phyloP scores from a whole-genome alignment of 2,329 filamentous ascomycete species.

The Iodosphaeria phyllophila region DNA sequence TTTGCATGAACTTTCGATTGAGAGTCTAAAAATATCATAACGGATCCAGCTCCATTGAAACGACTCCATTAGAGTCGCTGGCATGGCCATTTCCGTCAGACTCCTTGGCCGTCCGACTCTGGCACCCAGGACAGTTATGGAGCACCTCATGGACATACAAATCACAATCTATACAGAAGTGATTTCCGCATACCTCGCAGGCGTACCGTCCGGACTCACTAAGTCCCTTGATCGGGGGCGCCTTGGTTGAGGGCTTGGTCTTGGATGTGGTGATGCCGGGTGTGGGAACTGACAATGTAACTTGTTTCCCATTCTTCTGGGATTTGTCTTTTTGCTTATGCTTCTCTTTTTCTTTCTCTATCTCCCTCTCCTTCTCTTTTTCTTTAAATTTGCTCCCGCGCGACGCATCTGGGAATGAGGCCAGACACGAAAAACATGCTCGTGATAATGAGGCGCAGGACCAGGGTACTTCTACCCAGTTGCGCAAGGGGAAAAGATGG shows the following conservation, averaged over 20 bases:
- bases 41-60: too few relatives aligned
- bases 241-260: too few relatives aligned
- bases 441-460: conserved; percentile 38
- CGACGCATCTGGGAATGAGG: conserved; percentile 59
- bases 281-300: too few relatives aligned
- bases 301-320: too few relatives aligned
- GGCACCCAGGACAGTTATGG: conserved; percentile 91
- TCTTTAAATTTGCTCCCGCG: too few relatives aligned
- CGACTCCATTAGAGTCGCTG: too few relatives aligned
- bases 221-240: conserved; percentile 35
- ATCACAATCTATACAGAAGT: conserved; percentile 98
- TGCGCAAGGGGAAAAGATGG: conserved; percentile 74
- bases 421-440: conserved; percentile 64
- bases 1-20: too few relatives aligned
- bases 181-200: conserved; percentile 68
- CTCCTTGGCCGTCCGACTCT: too few relatives aligned
- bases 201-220: conserved; percentile 80
- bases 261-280: conserved; percentile 2
- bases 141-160: conserved; percentile 86
- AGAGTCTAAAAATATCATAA: too few relatives aligned
- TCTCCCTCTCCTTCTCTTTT: too few relatives aligned
- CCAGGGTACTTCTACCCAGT: conserved; percentile 88
- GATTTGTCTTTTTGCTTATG: conserved; percentile 6
- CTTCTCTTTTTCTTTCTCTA: conserved; percentile 7
- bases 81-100: neutral